phyloP scores from a whole-genome alignment of 192 early-diverging fungal species.

The Backusella westeae region DNA sequence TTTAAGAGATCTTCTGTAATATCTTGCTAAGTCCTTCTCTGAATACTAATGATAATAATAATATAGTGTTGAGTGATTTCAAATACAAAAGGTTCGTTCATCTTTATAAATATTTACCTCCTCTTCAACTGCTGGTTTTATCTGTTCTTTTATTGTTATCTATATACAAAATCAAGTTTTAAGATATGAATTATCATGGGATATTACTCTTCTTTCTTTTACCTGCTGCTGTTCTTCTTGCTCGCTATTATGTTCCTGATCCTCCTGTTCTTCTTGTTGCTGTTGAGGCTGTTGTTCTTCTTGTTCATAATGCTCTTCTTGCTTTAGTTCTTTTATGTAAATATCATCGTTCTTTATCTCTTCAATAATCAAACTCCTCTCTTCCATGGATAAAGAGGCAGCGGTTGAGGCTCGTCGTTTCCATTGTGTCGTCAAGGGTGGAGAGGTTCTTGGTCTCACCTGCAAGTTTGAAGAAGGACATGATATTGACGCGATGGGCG shows the following conservation, averaged over 20 bases:
- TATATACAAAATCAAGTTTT: not conserved
- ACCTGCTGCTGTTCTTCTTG: not conserved
- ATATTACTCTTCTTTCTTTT: not conserved
- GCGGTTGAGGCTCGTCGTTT: constrained; percentile 5
- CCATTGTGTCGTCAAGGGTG: constrained; percentile 21
- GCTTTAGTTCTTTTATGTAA: not conserved
- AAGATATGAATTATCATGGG: not conserved
- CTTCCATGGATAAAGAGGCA: not conserved
- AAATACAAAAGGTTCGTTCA: not conserved
- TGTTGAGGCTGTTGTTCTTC: not conserved
- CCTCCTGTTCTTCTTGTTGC: not conserved
- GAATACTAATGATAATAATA: not conserved
- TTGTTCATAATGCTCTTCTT: not conserved
- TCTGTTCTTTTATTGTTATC: constrained; percentile 3
- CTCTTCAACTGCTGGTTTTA: not conserved
- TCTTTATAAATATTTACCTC: not conserved
- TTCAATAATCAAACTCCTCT: not conserved
- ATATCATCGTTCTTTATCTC: not conserved
- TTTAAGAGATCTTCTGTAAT: constrained; percentile 37
- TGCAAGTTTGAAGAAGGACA: constrained; percentile 18
- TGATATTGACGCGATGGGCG: constrained; percentile 19
- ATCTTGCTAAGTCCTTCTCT: constrained; percentile 21
- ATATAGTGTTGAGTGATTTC: not conserved
- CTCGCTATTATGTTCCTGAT: too few species aligned
- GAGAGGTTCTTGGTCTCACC: constrained; percentile 9